Evolutionary conservation across 352 stramenopile genomes (phyloP), one percentile per base, ranked within the genome.

Genomic region (Pythium biforme): DNA sequence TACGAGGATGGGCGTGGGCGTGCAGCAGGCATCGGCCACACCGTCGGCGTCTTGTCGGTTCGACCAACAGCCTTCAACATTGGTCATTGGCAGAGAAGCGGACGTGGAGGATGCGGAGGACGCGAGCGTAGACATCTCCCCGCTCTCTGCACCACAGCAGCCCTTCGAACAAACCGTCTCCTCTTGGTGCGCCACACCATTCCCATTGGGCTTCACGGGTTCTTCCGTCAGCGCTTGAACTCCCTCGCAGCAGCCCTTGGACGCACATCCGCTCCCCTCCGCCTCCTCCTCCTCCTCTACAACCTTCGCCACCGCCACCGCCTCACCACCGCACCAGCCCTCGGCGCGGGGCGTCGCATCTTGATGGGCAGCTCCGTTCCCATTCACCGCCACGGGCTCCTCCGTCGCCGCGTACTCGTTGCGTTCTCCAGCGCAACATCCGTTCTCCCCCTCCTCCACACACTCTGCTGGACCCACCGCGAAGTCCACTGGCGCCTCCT

Each of bases 221-320:
- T 20, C 37, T 8, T 20, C 37, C 14, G 37, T 3, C 37, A 14
- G 1, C 37, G 31, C 31, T 5, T 52, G 8, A 14, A 5, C 26
- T 29, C 20, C 48, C 45, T 25, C 55, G 22, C 55, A 62, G 33
- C 55, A 64, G 25, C 47, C 57, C 40, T 56, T 64, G 22, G 57
- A 52, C 11, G 39, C 47, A 52, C 25, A 64, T n/a, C 20, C 29
- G 26, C 27, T 17, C 9, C 43, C 57, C n/a, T 58, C 20, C n/a
- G n/a, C n/a, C 34, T 37, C 33, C n/a, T 10, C 25, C 31, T 37
- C 31, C 31, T 1, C 31, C 14, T 4, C 29, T 4, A 34, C 31
- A 8, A 12, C 31, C 31, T 37, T 11, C 22, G 3, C 17, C 20
- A 3, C 14, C 9, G 31, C 39, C 23, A 41, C 48, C 8, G n/a